A percentile compares a stretch with the other conserved stretches of the same genome.
These are phyloP conservation scores for Rehmannia glutinosa DNA, from an alignment of 257 asterid genomes.

Conservation along the genomic window DNA sequence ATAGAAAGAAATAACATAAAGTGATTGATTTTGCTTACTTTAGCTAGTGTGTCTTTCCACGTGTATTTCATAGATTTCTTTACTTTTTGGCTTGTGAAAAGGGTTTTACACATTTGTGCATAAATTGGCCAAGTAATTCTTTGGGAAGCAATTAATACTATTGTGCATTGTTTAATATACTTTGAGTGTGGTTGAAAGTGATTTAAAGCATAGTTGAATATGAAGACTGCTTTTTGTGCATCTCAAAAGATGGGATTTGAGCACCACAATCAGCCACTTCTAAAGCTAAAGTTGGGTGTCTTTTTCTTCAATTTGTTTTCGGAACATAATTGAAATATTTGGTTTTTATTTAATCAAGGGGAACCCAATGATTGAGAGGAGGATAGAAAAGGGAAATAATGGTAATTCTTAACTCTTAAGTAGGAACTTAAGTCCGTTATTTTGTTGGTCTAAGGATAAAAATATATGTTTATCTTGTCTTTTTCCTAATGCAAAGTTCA, in stretches of 20 bases:
- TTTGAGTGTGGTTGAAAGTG: slow-evolving; percentile 22
- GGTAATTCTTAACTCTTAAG: neutral
- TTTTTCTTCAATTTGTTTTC: neutral
- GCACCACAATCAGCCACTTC: slow-evolving; percentile 8
- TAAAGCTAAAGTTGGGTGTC: slow-evolving; percentile 16
- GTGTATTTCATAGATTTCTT: slow-evolving; percentile 17
- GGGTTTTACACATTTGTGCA: slow-evolving; percentile 17
- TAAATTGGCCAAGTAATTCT: slow-evolving; percentile 2
- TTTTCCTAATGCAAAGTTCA: too few relatives aligned
- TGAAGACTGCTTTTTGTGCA: slow-evolving; percentile 19
- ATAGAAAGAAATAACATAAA: too few relatives aligned
- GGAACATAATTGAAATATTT: neutral
- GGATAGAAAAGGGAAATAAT: too few relatives aligned
- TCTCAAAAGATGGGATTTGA: slow-evolving; percentile 26
- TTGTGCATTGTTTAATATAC: neutral
- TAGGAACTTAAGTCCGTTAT: neutral
- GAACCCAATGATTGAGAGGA: too few relatives aligned
- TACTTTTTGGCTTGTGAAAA: slow-evolving; percentile 14
- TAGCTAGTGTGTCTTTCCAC: slow-evolving; percentile 10
- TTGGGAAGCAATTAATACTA: slow-evolving; percentile 5
- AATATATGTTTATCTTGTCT: too few relatives aligned
- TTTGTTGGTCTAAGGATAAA: too few relatives aligned
- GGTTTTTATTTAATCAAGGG: too few relatives aligned
- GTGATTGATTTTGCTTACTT: slow-evolving; percentile 23
- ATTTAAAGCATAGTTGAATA: slow-evolving; percentile 27